Evolutionary conservation across 2,329 filamentous ascomycete genomes (phyloP), one percentile per base, ranked within the genome.

Genomic region (Teratosphaeria viscida): DNA sequence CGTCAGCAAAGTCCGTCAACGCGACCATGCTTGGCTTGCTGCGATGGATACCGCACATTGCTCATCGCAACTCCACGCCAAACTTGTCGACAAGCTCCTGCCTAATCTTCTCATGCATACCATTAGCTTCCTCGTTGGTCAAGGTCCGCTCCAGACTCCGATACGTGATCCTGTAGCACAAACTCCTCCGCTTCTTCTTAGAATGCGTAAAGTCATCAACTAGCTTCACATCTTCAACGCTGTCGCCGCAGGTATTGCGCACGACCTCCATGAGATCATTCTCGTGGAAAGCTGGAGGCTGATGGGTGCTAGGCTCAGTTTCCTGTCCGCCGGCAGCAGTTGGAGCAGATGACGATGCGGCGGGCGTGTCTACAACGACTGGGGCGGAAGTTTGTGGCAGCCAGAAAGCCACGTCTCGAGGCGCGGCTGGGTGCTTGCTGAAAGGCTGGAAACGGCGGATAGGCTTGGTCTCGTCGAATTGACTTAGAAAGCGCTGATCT

Each of bases 251-350:
- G 54, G 92, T 81, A 66, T 86, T 86, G 65, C 94, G 85, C 19
- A 96, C 89, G 59, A 96, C 82, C 75, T 97, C 94, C 92, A 97
- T 97, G 57, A 97, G 80, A 74, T 99, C 94, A 75, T 97, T 97
- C 73, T 95, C 92, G 73, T 97, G 92, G 71, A 96, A 90, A 0
- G 75, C 74, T 7, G 67, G 66, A 54, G 74, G 72, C 27, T 73
- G 70, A 27, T 16, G 47, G 73, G 35, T 3, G 16, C 64, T 65
- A 63, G 63, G 73, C 66, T 62, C 74, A 8, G 70, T 66, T 3
- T 27, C 23, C 70, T 73, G 65, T 61, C 72, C 63, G 65, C 73
- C 66, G 27, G 68, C 73, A 54, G 68, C 66, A 56, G 64, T 73
- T 55, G 66, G 71, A 5, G 72, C 64, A 5, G 73, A 69, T 6